Conservation (phyloP, 257 asterid genomes). For the Capsicum chinense region DNA sequence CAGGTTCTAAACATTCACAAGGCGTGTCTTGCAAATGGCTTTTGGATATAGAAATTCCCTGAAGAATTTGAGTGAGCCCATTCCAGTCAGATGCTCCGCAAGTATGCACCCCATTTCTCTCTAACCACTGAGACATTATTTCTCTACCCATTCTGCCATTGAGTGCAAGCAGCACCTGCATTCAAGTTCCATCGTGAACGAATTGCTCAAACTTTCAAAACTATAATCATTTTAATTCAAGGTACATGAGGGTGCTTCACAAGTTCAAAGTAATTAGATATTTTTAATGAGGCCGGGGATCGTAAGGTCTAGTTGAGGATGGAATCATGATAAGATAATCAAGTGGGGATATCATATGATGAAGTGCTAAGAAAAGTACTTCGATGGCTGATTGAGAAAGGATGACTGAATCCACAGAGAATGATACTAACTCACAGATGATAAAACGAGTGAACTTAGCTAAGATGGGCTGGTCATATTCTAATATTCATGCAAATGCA, state of each 20-base stretch:
- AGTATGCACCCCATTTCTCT: constrained; percentile 58
- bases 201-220: background rate
- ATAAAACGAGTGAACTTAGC: background rate
- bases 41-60: constrained; percentile 44
- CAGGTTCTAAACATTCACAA: constrained; percentile 37
- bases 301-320: background rate
- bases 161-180: constrained; percentile 90
- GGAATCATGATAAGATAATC: background rate
- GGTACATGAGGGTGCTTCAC: background rate
- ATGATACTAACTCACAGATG: background rate
- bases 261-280: background rate
- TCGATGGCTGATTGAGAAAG: background rate
- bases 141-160: constrained; percentile 71
- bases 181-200: constrained; percentile 28
- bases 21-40: constrained; percentile 33
- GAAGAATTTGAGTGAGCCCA: constrained; percentile 68
- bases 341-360: background rate
- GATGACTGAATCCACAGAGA: background rate
- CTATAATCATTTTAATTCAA: background rate
- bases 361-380: background rate
- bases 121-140: constrained; percentile 67
- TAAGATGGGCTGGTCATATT: background rate
- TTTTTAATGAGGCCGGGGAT: background rate
- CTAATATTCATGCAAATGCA: background rate
- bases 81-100: constrained; percentile 83